phyloP scores from a whole-genome alignment of 192 early-diverging fungal genomes.

The Rhizophagus sp. region DNA sequence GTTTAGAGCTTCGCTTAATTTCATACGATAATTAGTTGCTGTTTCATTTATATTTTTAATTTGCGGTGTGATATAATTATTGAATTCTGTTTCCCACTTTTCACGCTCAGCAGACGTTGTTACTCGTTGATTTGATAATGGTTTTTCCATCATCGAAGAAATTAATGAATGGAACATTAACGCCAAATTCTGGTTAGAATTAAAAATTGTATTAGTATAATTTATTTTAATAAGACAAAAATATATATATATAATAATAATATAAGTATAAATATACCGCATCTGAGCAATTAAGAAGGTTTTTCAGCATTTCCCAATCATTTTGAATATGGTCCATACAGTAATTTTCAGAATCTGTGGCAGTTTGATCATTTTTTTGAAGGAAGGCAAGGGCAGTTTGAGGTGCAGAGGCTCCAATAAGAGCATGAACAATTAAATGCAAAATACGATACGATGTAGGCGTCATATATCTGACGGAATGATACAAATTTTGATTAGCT shows the following conservation, averaged over 20 bases:
- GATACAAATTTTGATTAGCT: neutral
- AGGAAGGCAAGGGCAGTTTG: neutral
- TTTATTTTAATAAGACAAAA: neutral
- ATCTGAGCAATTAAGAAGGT: slow-evolving; percentile 13
- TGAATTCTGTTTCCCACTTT: slow-evolving; percentile 19
- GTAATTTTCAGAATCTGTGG: neutral
- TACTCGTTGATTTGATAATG: neutral
- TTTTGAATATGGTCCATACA: slow-evolving; percentile 26
- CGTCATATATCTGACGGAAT: neutral
- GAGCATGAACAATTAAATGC: neutral
- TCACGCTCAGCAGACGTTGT: neutral
- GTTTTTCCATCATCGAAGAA: neutral
- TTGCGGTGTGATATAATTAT: slow-evolving; percentile 12
- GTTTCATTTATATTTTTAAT: slow-evolving; percentile 9
- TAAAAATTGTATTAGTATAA: neutral
- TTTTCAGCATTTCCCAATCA: slow-evolving; percentile 23
- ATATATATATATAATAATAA: neutral
- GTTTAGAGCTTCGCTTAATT: neutral
- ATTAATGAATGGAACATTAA: slow-evolving; percentile 20
- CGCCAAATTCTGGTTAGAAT: slow-evolving; percentile 7
- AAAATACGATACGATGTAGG: slow-evolving; percentile 27
- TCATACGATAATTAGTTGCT: neutral
- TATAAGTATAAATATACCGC: neutral
- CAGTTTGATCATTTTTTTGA: neutral
- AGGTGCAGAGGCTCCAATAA: neutral